Percentiles rank a stretch among this genome's conserved stretches.
phyloP scores from a whole-genome alignment of 495 filamentous ascomycete genomes.

The Aspergillus haitiensis region DNA sequence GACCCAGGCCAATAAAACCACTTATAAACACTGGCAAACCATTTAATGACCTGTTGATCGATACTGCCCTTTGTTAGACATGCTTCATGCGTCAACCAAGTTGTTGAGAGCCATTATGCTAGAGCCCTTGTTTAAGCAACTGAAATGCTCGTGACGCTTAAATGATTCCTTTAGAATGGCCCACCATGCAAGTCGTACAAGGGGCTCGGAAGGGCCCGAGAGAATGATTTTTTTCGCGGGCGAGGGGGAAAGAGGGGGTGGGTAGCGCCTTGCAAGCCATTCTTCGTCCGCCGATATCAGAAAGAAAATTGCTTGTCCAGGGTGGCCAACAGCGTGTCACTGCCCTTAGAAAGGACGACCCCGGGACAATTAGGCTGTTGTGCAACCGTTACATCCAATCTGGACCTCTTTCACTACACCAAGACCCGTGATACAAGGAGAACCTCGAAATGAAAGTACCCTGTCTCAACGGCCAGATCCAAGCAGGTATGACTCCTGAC shows the following conservation, averaged over 20 bases:
- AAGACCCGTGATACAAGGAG: constrained; percentile 10
- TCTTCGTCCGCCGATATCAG: constrained; percentile 2
- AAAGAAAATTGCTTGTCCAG: constrained; percentile 15
- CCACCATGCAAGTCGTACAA: constrained; percentile 31
- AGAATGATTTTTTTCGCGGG: not conserved
- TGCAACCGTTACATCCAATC: constrained; percentile 28
- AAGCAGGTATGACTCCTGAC: constrained; percentile 2
- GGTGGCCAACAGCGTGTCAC: constrained; percentile 17
- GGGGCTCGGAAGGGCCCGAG: constrained; percentile 20
- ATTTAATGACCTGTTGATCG: constrained; percentile 2
- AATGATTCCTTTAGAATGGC: constrained; percentile 15
- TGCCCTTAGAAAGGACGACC: constrained; percentile 13
- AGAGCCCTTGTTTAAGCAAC: constrained; percentile 8
- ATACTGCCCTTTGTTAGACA: not conserved
- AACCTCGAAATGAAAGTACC: constrained; percentile 7
- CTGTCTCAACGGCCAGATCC: constrained; percentile 9
- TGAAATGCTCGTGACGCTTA: constrained; percentile 23
- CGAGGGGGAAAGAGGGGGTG: not conserved
- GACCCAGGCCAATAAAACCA: not conserved
- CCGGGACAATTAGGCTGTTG: constrained; percentile 14
- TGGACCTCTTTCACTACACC: constrained; percentile 25
- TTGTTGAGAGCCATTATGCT: not conserved
- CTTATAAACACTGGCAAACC: not conserved
- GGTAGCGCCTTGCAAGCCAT: constrained; percentile 19
- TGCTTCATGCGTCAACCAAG: constrained; percentile 11